Evolutionary conservation across 805 yeast species (phyloP), one percentile per base, ranked within the genome.

Genomic region (Wickerhamomyces sydowiorum): DNA sequence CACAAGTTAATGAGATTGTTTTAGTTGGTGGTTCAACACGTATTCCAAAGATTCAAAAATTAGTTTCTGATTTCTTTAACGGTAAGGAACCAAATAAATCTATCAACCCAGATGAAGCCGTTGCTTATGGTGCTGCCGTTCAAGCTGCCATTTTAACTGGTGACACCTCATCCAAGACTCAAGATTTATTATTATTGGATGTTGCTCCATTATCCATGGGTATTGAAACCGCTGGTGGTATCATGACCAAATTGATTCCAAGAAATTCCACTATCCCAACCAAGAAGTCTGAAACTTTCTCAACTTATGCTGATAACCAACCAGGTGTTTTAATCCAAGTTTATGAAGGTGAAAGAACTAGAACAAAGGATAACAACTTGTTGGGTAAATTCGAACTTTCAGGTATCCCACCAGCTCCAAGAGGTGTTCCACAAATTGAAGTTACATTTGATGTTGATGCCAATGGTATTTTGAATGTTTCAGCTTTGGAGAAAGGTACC

Each of bases 171-270:
- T 86, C 96, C 52, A 90, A 90, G 87, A 91, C 97, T 54, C 96
- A 91, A 76, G 98, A 90, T 69, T 76, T 90, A 69, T 79, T 93
- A 67, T 81, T 91, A 66, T 84, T 93, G 69, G 99, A 91, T 81
- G 99, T 91, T 70, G 96, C 97, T 67, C 98, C 99, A 70, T 81
- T 91, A 67, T 90, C 98, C 48, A 71, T 91, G 61, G 99, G 99
- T 84, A 91, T 91, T 72, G 98, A 91, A 78, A 91, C 97, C 62
- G 96, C 97, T 67, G 98, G 99, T 82, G 98, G 98, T 84, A 93
- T 90, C 73, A 90, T 91, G 96, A 90, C 98, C 72, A 88, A 88
- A 75, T 86, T 91, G 75, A 91, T 91, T 62, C 96, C 96, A 75
- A 86, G 99, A 80, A 91, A 91, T 86, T 85, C 97, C 47, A 90